Evolutionary conservation across 306 rosid genomes (phyloP).

Genomic region (Trichosanthes truncata): DNA sequence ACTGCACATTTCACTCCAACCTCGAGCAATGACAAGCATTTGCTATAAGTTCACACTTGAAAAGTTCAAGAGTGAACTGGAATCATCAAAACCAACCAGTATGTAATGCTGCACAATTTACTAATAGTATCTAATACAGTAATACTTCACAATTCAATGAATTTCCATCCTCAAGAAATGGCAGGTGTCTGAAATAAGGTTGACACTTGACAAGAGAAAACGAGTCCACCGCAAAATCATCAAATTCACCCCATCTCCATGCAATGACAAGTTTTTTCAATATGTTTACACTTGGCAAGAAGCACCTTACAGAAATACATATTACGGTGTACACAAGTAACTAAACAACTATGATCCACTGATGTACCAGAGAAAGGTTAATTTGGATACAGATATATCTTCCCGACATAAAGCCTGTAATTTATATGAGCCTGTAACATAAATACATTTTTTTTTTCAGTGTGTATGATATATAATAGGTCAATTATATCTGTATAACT

Average conservation of each 20-base stretch:
- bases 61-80: background rate
- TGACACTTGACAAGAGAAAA: background rate
- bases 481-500: background rate
- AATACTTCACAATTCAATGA: background rate
- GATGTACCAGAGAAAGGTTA: background rate
- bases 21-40: background rate
- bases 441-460: too few relatives aligned
- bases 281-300: background rate
- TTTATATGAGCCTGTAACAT: too few relatives aligned
- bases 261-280: background rate
- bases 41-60: background rate
- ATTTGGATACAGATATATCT: background rate
- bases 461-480: too few relatives aligned
- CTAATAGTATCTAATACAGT: background rate
- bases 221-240: background rate
- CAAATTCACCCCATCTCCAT: background rate
- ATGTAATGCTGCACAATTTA: background rate
- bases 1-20: background rate
- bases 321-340: background rate
- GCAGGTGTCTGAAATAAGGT: background rate
- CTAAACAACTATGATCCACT: background rate
- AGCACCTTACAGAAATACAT: background rate
- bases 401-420: background rate
- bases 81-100: background rate
- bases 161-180: background rate